A percentile compares a stretch with the other conserved stretches of the same genome.
These are phyloP conservation scores for Fallopia convolvulus DNA, from an alignment of 148 eudicot genomes.

Conservation along the genomic window DNA sequence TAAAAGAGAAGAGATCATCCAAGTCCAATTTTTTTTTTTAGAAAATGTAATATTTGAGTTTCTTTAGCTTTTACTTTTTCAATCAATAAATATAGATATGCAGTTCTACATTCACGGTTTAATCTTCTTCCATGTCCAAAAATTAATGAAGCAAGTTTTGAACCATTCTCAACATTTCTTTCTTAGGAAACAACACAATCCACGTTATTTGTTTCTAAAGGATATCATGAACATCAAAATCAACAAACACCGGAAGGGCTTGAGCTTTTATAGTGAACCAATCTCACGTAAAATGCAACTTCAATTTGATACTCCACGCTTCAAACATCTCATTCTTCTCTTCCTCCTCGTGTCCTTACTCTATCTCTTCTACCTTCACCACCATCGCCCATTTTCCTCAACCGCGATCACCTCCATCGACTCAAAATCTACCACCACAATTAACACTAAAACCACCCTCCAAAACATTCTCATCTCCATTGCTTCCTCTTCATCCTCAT, in stretches of 20 bases:
- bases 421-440: neutral
- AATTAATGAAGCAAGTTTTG: neutral
- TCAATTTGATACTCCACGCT: neutral
- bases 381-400: neutral
- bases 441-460: slow-evolving; percentile 18
- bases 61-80: neutral
- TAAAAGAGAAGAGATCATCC: too few relatives aligned
- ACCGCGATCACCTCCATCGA: neutral
- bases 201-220: neutral
- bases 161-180: neutral
- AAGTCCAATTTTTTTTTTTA: too few relatives aligned
- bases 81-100: neutral
- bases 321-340: neutral
- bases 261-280: neutral
- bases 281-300: neutral
- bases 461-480: slow-evolving; percentile 46
- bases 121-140: neutral
- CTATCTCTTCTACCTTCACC: neutral
- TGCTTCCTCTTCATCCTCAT: slow-evolving; percentile 45
- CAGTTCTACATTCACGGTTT: neutral
- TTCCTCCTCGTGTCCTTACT: neutral
- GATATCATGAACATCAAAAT: neutral
- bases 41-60: neutral
- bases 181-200: too few relatives aligned
- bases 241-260: neutral